Evolutionary conservation across 495 filamentous ascomycete species (phyloP).

Genomic region (Glarea lozoyensis): DNA sequence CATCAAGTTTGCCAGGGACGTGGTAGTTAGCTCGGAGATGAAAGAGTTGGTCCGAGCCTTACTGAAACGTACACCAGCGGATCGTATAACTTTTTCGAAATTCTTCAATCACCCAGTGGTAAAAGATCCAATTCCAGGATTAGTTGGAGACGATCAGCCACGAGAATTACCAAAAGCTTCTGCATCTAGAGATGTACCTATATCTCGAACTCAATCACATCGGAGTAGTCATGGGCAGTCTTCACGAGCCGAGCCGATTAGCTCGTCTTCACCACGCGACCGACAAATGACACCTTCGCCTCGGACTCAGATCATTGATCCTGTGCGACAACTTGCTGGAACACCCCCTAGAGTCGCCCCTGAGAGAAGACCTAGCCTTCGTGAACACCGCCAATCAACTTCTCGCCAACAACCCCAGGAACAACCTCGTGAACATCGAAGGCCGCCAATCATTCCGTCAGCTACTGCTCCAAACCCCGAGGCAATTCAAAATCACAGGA

Average conservation of each 20-base stretch:
- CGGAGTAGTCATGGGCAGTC: conserved; percentile 2
- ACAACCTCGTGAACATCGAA: conserved; percentile 8
- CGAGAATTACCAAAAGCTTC: conserved; percentile 20
- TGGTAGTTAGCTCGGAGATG: conserved; percentile 61
- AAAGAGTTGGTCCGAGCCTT: conserved; percentile 74
- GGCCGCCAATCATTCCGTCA: conserved; percentile 29
- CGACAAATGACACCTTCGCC: conserved; percentile 9
- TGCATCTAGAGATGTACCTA: conserved; percentile 8
- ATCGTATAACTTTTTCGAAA: conserved; percentile 71
- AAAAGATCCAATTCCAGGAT: conserved; percentile 68
- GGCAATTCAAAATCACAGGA: no score
- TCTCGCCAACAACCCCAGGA: neutral
- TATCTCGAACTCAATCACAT: conserved; percentile 12
- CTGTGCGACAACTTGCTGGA: conserved; percentile 9
- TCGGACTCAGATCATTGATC: conserved; percentile 4
- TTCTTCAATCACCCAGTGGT: conserved; percentile 74
- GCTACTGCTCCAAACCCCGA: conserved; percentile 20
- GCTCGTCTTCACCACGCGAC: conserved; percentile 17
- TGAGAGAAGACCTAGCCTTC: no score
- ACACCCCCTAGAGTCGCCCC: conserved; percentile 14
- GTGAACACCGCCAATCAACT: neutral
- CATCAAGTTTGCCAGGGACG: conserved; percentile 73
- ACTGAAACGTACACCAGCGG: conserved; percentile 75
- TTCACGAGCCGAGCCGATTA: conserved; percentile 1
- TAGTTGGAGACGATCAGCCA: conserved; percentile 67